phyloP scores from a whole-genome alignment of 139 green algal species.

The Micromonas pusilla region DNA sequence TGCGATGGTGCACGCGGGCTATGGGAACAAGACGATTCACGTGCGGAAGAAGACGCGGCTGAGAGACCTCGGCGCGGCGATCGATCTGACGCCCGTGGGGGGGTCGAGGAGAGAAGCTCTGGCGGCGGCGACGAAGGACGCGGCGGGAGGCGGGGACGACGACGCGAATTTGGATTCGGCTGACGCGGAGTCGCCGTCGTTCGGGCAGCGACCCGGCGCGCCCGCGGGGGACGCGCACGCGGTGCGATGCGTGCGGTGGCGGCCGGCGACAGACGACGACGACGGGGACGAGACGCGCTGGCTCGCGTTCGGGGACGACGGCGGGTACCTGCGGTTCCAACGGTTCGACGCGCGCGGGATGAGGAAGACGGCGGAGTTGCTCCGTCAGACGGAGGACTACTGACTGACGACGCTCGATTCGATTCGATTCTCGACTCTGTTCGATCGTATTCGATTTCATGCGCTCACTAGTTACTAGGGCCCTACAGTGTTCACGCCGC shows the following conservation, averaged over 20 bases:
- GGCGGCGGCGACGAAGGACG: background rate
- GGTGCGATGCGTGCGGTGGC: background rate
- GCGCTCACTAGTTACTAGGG: too few relatives aligned
- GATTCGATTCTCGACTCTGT: too few relatives aligned
- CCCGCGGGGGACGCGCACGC: background rate
- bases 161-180: background rate
- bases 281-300: background rate
- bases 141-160: too few relatives aligned
- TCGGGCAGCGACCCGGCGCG: background rate
- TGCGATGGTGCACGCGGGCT: background rate
- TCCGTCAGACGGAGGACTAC: too few relatives aligned
- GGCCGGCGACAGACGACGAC: too few relatives aligned
- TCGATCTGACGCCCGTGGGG: background rate
- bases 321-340: background rate
- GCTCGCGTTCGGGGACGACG: constrained; percentile 2
- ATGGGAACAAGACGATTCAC: background rate
- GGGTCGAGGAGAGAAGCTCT: background rate
- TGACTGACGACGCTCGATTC: too few relatives aligned
- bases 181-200: background rate
- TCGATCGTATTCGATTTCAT: too few relatives aligned
- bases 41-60: background rate
- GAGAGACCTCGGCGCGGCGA: background rate
- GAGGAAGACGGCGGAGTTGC: too few relatives aligned
- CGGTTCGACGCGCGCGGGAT: background rate
- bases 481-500: too few relatives aligned